phyloP scores from a whole-genome alignment of 192 early-diverging fungal species.

The Pilobolus umbonatus region DNA sequence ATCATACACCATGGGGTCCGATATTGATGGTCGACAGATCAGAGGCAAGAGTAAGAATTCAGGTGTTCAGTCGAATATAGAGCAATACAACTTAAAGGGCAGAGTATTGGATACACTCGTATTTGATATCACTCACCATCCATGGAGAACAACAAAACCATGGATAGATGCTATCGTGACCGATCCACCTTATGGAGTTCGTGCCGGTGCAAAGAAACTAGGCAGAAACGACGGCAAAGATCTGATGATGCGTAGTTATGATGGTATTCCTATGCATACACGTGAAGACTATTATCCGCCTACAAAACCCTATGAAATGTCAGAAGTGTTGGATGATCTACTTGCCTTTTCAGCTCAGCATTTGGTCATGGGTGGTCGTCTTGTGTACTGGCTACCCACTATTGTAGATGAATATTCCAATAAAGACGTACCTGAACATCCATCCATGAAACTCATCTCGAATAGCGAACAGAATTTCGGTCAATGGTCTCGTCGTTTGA shows the following conservation, averaged over 20 bases:
- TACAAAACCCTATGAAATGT: slow-evolving; percentile 95
- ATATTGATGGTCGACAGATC: slow-evolving; percentile 98
- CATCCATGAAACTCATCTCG: slow-evolving; percentile 71
- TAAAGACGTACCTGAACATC: slow-evolving; percentile 80
- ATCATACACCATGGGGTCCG: slow-evolving; percentile 83
- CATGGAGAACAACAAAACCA: slow-evolving; percentile 57
- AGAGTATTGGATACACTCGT: slow-evolving; percentile 80
- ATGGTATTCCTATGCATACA: slow-evolving; percentile 41
- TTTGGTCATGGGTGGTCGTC: slow-evolving; percentile 74
- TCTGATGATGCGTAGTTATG: slow-evolving; percentile 35
- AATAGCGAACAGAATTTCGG: slow-evolving; percentile 96
- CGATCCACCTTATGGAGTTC: slow-evolving; percentile 95
- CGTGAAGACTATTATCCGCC: slow-evolving; percentile 76
- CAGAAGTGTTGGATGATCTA: slow-evolving; percentile 80
- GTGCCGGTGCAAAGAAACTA: slow-evolving; percentile 92
- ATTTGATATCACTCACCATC: slow-evolving; percentile 83
- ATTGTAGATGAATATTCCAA: slow-evolving; percentile 78
- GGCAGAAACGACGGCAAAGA: slow-evolving; percentile 57
- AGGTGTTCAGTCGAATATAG: slow-evolving; percentile 73
- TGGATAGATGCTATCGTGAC: slow-evolving; percentile 92
- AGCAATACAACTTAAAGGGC: slow-evolving; percentile 72
- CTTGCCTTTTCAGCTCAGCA: slow-evolving; percentile 75
- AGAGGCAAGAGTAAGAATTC: slow-evolving; percentile 70
- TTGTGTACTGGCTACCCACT: slow-evolving; percentile 97
- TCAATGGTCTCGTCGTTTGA: slow-evolving; percentile 84